Evolutionary conservation across 306 rosid genomes (phyloP).

Genomic region (Quercus agrifolia): DNA sequence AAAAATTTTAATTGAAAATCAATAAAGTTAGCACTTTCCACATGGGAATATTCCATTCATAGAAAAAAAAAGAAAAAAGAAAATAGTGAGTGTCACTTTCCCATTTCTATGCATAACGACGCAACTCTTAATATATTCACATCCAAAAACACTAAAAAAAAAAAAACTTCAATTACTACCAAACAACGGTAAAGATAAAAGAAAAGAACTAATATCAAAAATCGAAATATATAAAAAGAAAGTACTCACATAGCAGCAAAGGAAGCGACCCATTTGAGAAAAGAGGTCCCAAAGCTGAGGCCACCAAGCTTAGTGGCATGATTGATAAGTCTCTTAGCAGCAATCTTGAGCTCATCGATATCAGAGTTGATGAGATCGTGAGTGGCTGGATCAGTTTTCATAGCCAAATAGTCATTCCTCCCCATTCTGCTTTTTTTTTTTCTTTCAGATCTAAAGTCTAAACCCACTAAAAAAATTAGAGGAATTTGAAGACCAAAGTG

Average conservation of each 20-base stretch:
- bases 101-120: background rate
- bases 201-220: background rate
- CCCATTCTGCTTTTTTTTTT: constrained; percentile 26
- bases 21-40: background rate
- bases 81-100: background rate
- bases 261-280: constrained; percentile 61
- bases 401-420: constrained; percentile 40
- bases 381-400: constrained; percentile 37
- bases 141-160: background rate
- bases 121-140: background rate
- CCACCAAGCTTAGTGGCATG: constrained; percentile 53
- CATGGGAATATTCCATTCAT: background rate
- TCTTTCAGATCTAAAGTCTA: background rate
- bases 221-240: background rate
- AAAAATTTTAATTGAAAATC: background rate
- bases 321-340: constrained; percentile 36
- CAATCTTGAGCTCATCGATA: constrained; percentile 41
- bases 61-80: background rate
- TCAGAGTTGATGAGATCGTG: constrained; percentile 39
- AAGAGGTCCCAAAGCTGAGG: constrained; percentile 37
- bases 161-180: background rate
- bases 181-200: background rate
- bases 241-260: constrained; percentile 52
- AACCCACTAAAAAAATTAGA: background rate
- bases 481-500: background rate